phyloP scores from a whole-genome alignment of 495 filamentous ascomycete genomes.

The Annulohypoxylon nitens region DNA sequence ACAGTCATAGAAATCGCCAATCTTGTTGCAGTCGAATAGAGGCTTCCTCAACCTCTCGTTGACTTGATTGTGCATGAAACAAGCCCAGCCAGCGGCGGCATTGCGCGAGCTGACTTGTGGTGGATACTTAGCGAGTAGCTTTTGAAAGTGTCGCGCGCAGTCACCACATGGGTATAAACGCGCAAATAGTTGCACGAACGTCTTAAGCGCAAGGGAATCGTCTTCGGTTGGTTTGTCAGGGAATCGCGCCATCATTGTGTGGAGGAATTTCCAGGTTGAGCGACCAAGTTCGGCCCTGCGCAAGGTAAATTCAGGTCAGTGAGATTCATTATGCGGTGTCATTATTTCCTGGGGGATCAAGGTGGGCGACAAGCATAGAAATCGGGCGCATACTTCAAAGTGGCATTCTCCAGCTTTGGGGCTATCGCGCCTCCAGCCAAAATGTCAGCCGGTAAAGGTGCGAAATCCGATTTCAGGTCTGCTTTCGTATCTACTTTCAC shows the following conservation, averaged over 20 bases:
- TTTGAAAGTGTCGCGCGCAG: slow-evolving; percentile 91
- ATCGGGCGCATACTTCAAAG: slow-evolving; percentile 72
- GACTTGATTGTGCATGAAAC: slow-evolving; percentile 94
- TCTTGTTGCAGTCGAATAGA: slow-evolving; percentile 86
- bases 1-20: slow-evolving; percentile 95
- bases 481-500: slow-evolving; percentile 5
- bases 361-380: background rate
- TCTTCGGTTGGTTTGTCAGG: slow-evolving; percentile 86
- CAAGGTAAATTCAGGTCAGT: slow-evolving; percentile 30
- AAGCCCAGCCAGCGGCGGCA: slow-evolving; percentile 90
- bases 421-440: slow-evolving; percentile 86
- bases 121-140: slow-evolving; percentile 84
- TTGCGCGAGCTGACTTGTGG: slow-evolving; percentile 89
- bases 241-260: slow-evolving; percentile 95
- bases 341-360: slow-evolving; percentile 30
- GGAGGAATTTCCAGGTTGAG: slow-evolving; percentile 91
- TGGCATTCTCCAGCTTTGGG: slow-evolving; percentile 92
- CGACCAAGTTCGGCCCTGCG: slow-evolving; percentile 87
- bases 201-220: slow-evolving; percentile 84
- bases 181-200: slow-evolving; percentile 90
- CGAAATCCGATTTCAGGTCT: slow-evolving; percentile 42
- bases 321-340: background rate
- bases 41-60: slow-evolving; percentile 87
- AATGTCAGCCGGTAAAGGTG: slow-evolving; percentile 52
- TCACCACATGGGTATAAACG: slow-evolving; percentile 96